A percentile compares a stretch with the other conserved stretches of the same genome.
Conservation (phyloP, 2,329 filamentous ascomycete genomes). For the Sarocladium strictum region DNA sequence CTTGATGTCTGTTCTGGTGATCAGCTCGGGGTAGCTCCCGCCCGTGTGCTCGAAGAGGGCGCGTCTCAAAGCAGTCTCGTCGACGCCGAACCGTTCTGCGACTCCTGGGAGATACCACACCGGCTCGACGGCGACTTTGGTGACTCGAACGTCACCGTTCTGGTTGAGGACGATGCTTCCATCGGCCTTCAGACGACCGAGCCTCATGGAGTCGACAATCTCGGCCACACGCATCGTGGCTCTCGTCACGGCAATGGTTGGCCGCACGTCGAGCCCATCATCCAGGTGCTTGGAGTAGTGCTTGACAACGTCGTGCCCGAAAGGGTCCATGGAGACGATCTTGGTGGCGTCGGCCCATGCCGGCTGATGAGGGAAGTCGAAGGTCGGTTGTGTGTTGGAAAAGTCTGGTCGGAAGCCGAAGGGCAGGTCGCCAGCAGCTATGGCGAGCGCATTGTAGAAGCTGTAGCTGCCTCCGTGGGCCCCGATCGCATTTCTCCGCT, state of each 20-base stretch:
- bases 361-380: slow-evolving; percentile 12
- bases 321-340: slow-evolving; percentile 18
- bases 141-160: slow-evolving; percentile 14
- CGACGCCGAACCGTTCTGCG: slow-evolving; percentile 14
- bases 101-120: slow-evolving; percentile 16
- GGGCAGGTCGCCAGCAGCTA: slow-evolving; percentile 14
- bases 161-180: slow-evolving; percentile 13
- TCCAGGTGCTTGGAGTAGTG: slow-evolving; percentile 13
- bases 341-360: slow-evolving; percentile 14
- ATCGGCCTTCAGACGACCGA: slow-evolving; percentile 13
- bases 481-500: slow-evolving; percentile 18
- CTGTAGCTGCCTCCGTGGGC: slow-evolving; percentile 17
- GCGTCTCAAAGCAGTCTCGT: slow-evolving; percentile 13
- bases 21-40: slow-evolving; percentile 16
- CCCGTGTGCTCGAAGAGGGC: slow-evolving; percentile 15
- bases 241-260: slow-evolving; percentile 15
- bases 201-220: slow-evolving; percentile 13
- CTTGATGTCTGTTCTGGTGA: slow-evolving; percentile 15
- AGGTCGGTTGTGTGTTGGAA: slow-evolving; percentile 15
- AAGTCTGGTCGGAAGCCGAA: slow-evolving; percentile 14
- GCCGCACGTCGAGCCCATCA: slow-evolving; percentile 13
- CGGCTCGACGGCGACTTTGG: slow-evolving; percentile 16
- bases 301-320: slow-evolving; percentile 13
- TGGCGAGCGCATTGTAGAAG: slow-evolving; percentile 16
- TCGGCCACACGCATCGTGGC: slow-evolving; percentile 15